Conservation (phyloP, 306 rosid species). For the Begonia peltatifolia region DNA sequence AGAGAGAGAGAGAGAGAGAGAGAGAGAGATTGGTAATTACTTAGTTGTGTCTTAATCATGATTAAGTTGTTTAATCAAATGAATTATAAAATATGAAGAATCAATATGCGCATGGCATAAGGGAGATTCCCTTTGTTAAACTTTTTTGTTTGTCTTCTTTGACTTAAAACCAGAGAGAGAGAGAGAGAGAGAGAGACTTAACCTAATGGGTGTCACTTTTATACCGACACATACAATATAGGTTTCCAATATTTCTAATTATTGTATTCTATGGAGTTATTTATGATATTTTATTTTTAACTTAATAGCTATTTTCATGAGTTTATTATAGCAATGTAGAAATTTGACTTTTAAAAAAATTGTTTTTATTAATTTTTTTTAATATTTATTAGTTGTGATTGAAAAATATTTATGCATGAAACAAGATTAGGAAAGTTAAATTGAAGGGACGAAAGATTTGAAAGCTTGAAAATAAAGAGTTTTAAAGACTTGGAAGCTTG, state of each 20-base stretch:
- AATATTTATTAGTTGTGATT: too few relatives aligned
- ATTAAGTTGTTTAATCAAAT: slow-evolving; percentile 8
- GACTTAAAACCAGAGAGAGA: slow-evolving; percentile 8
- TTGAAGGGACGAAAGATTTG: too few relatives aligned
- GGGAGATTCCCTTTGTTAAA: slow-evolving; percentile 27
- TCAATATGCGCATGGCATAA: slow-evolving; percentile 48
- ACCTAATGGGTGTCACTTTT: slow-evolving; percentile 63
- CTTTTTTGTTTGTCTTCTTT: background rate
- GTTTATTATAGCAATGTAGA: too few relatives aligned
- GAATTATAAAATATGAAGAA: background rate
- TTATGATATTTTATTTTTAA: too few relatives aligned
- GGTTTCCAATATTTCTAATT: slow-evolving; percentile 71
- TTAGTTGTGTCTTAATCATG: slow-evolving; percentile 9
- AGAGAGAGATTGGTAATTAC: slow-evolving; percentile 26
- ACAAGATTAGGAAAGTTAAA: too few relatives aligned
- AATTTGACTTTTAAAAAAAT: too few relatives aligned
- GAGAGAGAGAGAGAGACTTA: slow-evolving; percentile 5
- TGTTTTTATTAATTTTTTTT: too few relatives aligned
- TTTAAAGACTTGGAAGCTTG: too few relatives aligned
- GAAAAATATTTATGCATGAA: too few relatives aligned
- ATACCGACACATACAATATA: slow-evolving; percentile 59
- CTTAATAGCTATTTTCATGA: too few relatives aligned
- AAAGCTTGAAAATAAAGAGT: too few relatives aligned
- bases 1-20: slow-evolving; percentile 11
- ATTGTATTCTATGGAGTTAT: background rate